Evolutionary conservation across 306 rosid species (phyloP).

Genomic region (Vigna mungo): DNA sequence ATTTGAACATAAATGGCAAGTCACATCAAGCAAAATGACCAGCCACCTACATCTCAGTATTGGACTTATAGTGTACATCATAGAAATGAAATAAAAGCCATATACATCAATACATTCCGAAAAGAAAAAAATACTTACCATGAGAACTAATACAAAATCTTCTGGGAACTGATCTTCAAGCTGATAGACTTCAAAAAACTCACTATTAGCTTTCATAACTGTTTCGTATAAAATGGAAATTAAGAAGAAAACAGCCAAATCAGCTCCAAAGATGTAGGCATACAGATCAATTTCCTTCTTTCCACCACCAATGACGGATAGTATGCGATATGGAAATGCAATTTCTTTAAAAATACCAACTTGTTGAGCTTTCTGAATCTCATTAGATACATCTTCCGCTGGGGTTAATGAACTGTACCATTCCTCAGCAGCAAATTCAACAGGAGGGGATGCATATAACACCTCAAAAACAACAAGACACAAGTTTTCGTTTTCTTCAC

Average conservation of each 20-base stretch:
- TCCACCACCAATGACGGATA: constrained; percentile 86
- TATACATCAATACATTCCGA: neutral
- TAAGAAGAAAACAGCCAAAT: constrained; percentile 83
- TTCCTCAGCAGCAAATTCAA: constrained; percentile 62
- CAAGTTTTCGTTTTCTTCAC: constrained; percentile 66
- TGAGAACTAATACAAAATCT: constrained; percentile 77
- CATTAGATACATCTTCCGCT: constrained; percentile 85
- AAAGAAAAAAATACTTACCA: constrained; percentile 60
- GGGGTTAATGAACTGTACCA: constrained; percentile 85
- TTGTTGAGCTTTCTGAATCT: constrained; percentile 70
- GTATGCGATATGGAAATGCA: constrained; percentile 76
- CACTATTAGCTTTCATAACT: constrained; percentile 73
- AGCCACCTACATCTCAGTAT: constrained; percentile 20
- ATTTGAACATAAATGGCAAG: constrained; percentile 7
- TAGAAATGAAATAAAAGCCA: constrained; percentile 19
- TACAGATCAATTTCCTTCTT: constrained; percentile 85
- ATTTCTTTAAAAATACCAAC: constrained; percentile 64
- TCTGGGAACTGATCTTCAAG: constrained; percentile 97
- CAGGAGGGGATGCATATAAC: constrained; percentile 74
- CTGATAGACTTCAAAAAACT: constrained; percentile 87
- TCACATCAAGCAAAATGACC: constrained; percentile 35
- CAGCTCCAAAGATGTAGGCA: constrained; percentile 93
- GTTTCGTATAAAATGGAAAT: constrained; percentile 81
- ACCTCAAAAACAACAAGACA: constrained; percentile 83
- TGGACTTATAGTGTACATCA: neutral